Evolutionary conservation across 2,329 filamentous ascomycete genomes (phyloP).

Genomic region (Trichoderma lentiforme): DNA sequence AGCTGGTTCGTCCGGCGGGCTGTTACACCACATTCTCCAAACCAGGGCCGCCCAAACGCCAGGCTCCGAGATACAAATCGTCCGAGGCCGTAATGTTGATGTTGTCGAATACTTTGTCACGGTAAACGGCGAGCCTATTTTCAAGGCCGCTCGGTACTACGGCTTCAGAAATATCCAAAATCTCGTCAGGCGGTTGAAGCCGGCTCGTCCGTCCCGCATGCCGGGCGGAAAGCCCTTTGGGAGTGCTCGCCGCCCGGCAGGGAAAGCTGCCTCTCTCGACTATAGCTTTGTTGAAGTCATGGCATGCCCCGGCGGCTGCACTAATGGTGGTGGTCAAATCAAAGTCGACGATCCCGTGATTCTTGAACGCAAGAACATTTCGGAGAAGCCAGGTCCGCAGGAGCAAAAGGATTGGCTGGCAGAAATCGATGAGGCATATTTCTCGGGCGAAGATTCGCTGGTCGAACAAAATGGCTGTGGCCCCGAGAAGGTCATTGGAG

Average conservation of each 20-base stretch:
- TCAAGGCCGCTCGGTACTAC: slow-evolving; percentile 88
- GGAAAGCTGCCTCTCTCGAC: slow-evolving; percentile 53
- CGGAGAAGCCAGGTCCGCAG: slow-evolving; percentile 61
- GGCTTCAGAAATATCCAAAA: slow-evolving; percentile 99
- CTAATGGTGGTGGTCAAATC: slow-evolving; percentile 94
- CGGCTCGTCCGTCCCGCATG: slow-evolving; percentile 71
- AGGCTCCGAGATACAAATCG: slow-evolving; percentile 66
- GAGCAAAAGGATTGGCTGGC: slow-evolving; percentile 86
- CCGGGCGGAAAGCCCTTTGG: slow-evolving; percentile 67
- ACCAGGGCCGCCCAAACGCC: slow-evolving; percentile 68
- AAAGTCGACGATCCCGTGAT: slow-evolving; percentile 77
- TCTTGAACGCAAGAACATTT: slow-evolving; percentile 45
- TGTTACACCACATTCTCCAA: slow-evolving; percentile 79
- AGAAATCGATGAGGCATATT: slow-evolving; percentile 85
- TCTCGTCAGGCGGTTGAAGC: slow-evolving; percentile 86
- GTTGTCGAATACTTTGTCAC: slow-evolving; percentile 81
- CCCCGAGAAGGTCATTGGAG: slow-evolving; percentile 47
- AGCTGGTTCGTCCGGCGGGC: slow-evolving; percentile 83
- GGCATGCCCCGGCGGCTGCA: slow-evolving; percentile 98
- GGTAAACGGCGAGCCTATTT: slow-evolving; percentile 54
- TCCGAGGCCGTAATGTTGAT: slow-evolving; percentile 82
- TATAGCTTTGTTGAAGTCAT: slow-evolving; percentile 98
- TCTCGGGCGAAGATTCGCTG: slow-evolving; percentile 64
- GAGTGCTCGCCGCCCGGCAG: slow-evolving; percentile 51
- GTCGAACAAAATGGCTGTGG: slow-evolving; percentile 26